phyloP scores from a whole-genome alignment of 2,329 filamentous ascomycete species.

The Phaeosphaeriaceae sp. region DNA sequence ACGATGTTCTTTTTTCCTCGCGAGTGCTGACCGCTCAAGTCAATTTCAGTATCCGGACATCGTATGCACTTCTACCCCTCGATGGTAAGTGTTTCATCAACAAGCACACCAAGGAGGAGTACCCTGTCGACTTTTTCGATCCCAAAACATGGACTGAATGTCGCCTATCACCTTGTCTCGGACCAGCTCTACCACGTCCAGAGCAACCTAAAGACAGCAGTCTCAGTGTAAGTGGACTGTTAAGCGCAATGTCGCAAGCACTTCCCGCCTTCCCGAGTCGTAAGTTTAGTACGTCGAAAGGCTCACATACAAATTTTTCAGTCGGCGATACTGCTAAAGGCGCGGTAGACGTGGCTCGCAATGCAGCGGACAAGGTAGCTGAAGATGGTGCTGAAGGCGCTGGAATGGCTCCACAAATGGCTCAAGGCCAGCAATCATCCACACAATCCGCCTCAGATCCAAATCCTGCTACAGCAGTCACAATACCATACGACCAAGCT shows the following conservation, averaged over 20 bases:
- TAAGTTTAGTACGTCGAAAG: constrained; percentile 49
- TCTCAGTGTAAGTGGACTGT: constrained; percentile 52
- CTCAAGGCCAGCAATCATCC: constrained; percentile 36
- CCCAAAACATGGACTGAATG: constrained; percentile 79
- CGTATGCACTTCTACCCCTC: constrained; percentile 82
- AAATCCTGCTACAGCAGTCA: constrained; percentile 51
- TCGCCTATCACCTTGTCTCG: constrained; percentile 77
- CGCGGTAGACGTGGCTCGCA: constrained; percentile 30
- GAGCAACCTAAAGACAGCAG: constrained; percentile 39
- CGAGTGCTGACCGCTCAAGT: constrained; percentile 90
- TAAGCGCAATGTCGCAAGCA: constrained; percentile 56
- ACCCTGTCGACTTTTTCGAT: constrained; percentile 84
- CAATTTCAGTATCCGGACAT: constrained; percentile 89
- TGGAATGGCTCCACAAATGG: constrained; percentile 58
- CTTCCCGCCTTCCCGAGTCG: constrained; percentile 48
- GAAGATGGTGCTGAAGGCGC: constrained; percentile 37
- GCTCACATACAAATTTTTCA: constrained; percentile 9
- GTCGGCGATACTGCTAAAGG: constrained; percentile 15
- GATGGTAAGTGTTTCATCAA: constrained; percentile 89
- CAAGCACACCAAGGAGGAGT: constrained; percentile 78
- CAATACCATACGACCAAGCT: constrained; percentile 62
- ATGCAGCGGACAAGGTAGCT: constrained; percentile 32
- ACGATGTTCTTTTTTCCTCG: constrained; percentile 87
- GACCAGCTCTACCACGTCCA: constrained; percentile 67
- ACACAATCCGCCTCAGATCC: constrained; percentile 29